Conservation (phyloP, 2,329 filamentous ascomycete species). For the Penicillium sp. region DNA sequence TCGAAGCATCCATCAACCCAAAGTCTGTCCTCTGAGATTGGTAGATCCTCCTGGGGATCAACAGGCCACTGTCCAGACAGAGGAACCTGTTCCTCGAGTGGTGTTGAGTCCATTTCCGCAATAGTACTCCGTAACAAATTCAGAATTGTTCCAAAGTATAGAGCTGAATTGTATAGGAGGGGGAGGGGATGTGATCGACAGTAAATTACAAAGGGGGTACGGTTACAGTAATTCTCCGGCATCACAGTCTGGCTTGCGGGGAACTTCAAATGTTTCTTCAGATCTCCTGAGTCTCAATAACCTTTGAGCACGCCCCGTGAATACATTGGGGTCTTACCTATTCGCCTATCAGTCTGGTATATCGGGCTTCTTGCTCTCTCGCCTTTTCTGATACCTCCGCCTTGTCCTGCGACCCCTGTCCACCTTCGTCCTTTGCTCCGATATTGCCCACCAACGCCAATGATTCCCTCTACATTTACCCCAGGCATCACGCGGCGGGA, state of each 20-base stretch:
- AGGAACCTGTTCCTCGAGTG: constrained; percentile 47
- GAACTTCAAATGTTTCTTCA: constrained; percentile 2
- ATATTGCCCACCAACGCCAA: constrained; percentile 14
- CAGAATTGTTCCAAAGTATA: neutral
- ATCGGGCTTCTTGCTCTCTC: neutral
- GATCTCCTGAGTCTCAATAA: neutral
- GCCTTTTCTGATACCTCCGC: neutral
- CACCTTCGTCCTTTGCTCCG: neutral
- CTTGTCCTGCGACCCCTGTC: neutral
- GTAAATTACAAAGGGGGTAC: constrained; percentile 9
- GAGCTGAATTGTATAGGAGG: neutral
- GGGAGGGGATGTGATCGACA: constrained; percentile 6
- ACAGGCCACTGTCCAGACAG: constrained; percentile 62
- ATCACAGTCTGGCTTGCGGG: constrained; percentile 4
- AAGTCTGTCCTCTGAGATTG: constrained; percentile 68
- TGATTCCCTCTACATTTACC: constrained; percentile 38
- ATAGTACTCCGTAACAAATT: neutral
- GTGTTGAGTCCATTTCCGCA: constrained; percentile 16
- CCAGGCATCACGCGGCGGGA: constrained; percentile 37
- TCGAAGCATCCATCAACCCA: constrained; percentile 99
- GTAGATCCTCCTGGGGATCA: constrained; percentile 60
- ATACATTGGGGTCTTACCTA: neutral
- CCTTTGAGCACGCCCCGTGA: neutral
- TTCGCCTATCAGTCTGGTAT: neutral
- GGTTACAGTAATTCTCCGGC: constrained; percentile 6